These are phyloP conservation scores for Gaeumannomyces sp. DNA, from an alignment of 2,329 filamentous ascomycete genomes.

Conservation along the genomic window DNA sequence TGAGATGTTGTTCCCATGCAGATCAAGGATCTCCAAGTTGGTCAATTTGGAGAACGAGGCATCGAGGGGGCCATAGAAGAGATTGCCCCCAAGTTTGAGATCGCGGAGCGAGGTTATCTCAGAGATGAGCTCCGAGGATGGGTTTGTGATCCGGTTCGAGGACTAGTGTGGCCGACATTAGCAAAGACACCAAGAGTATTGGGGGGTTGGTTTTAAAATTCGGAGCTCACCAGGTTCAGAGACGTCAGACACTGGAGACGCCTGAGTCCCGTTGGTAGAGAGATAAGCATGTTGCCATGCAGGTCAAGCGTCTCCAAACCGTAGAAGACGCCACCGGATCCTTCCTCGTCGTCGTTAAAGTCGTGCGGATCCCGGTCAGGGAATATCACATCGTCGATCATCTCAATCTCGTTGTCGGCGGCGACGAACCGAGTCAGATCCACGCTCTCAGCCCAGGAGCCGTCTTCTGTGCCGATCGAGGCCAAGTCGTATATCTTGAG, in stretches of 20 bases:
- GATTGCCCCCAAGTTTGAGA: slow-evolving; percentile 74
- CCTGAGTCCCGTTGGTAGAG: slow-evolving; percentile 69
- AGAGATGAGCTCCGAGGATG: slow-evolving; percentile 64
- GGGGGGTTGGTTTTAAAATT: neutral
- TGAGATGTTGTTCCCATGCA: slow-evolving; percentile 74
- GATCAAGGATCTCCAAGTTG: slow-evolving; percentile 72
- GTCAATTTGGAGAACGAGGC: slow-evolving; percentile 55
- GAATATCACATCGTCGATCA: slow-evolving; percentile 68
- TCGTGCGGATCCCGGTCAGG: slow-evolving; percentile 60
- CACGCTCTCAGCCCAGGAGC: slow-evolving; percentile 85
- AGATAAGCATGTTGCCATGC: slow-evolving; percentile 72
- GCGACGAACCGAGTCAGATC: slow-evolving; percentile 79
- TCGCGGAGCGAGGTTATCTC: slow-evolving; percentile 70
- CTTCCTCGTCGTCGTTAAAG: slow-evolving; percentile 58
- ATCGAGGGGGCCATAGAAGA: slow-evolving; percentile 62
- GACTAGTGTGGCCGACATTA: slow-evolving; percentile 41
- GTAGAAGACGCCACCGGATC: slow-evolving; percentile 69
- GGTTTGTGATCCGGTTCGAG: slow-evolving; percentile 71
- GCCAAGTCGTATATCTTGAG: slow-evolving; percentile 86
- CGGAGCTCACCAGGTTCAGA: slow-evolving; percentile 65
- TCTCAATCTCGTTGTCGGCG: slow-evolving; percentile 81
- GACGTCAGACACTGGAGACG: slow-evolving; percentile 68
- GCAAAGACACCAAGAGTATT: neutral
- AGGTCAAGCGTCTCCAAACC: slow-evolving; percentile 76
- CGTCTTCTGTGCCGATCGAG: slow-evolving; percentile 52